phyloP scores from a whole-genome alignment of 306 rosid genomes.

The Vigna unguiculata region DNA sequence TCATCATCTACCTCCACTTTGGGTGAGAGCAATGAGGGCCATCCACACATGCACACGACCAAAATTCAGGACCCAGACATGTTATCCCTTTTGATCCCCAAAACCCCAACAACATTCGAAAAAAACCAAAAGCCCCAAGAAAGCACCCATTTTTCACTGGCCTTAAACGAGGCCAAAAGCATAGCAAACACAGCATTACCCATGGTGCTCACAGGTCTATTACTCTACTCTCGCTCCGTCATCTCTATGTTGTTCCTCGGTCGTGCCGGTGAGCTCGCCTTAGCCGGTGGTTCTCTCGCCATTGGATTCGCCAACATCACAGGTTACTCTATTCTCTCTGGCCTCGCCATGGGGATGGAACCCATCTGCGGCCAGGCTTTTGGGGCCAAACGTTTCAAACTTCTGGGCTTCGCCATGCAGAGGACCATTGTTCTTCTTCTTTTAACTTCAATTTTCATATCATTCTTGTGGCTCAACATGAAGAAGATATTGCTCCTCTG shows the following conservation, averaged over 20 bases:
- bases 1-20: slow-evolving; percentile 41
- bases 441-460: slow-evolving; percentile 59
- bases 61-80: slow-evolving; percentile 43
- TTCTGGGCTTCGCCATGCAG: slow-evolving; percentile 73
- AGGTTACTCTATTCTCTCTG: slow-evolving; percentile 85
- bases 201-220: slow-evolving; percentile 73
- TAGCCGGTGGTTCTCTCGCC: slow-evolving; percentile 90
- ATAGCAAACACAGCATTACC: slow-evolving; percentile 67
- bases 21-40: slow-evolving; percentile 43
- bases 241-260: slow-evolving; percentile 96
- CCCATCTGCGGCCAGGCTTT: slow-evolving; percentile 96
- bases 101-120: slow-evolving; percentile 55
- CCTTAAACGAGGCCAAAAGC: slow-evolving; percentile 57
- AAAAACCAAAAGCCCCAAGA: slow-evolving; percentile 19
- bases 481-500: slow-evolving; percentile 61
- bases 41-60: slow-evolving; percentile 32
- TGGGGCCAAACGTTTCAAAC: slow-evolving; percentile 85
- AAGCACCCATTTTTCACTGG: slow-evolving; percentile 38
- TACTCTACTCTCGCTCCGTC: slow-evolving; percentile 84
- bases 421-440: slow-evolving; percentile 75
- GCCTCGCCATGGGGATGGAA: slow-evolving; percentile 95
- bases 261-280: slow-evolving; percentile 66
- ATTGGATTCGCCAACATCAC: slow-evolving; percentile 94
- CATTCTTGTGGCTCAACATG: slow-evolving; percentile 77
- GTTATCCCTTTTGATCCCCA: slow-evolving; percentile 53